Conservation (phyloP, 2,329 filamentous ascomycete genomes). For the Stylonectria norvegica region DNA sequence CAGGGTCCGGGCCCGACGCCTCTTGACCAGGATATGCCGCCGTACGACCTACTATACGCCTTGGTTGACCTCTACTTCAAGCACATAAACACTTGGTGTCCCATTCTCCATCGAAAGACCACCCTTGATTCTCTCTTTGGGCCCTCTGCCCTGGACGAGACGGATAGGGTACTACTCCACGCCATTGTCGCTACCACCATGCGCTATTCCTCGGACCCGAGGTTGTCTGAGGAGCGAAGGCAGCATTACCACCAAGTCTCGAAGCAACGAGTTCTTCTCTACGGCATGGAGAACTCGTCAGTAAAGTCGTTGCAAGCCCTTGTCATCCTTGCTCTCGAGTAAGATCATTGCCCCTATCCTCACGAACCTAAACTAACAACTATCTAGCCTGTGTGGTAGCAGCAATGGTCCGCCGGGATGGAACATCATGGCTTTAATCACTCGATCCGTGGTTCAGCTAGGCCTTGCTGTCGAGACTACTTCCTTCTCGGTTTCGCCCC, state of each 20-base stretch:
- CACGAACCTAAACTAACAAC: too few relatives aligned
- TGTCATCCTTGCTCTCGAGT: slow-evolving; percentile 83
- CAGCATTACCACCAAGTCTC: slow-evolving; percentile 74
- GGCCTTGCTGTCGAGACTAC: slow-evolving; percentile 80
- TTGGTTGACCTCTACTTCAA: slow-evolving; percentile 76
- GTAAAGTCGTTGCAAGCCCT: slow-evolving; percentile 84
- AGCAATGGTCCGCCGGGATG: slow-evolving; percentile 89
- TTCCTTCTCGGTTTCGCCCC: slow-evolving; percentile 73
- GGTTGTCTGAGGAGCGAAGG: slow-evolving; percentile 70
- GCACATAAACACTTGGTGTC: slow-evolving; percentile 80
- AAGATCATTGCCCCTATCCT: too few relatives aligned
- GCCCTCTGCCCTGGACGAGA: slow-evolving; percentile 70
- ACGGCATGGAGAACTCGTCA: slow-evolving; percentile 84
- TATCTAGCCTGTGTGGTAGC: slow-evolving; percentile 74
- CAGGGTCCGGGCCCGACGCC: slow-evolving; percentile 32
- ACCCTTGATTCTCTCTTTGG: slow-evolving; percentile 82
- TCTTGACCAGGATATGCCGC: slow-evolving; percentile 64
- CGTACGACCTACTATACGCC: slow-evolving; percentile 70
- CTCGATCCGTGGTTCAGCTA: slow-evolving; percentile 81
- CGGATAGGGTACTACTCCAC: slow-evolving; percentile 78
- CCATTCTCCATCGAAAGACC: slow-evolving; percentile 80
- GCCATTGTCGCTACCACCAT: slow-evolving; percentile 87
- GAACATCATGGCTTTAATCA: slow-evolving; percentile 88
- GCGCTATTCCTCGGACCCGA: slow-evolving; percentile 73
- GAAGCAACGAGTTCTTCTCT: slow-evolving; percentile 82